These are phyloP conservation scores for Elongisporangium prolatum DNA, from an alignment of 352 stramenopile species.

Conservation along the genomic window DNA sequence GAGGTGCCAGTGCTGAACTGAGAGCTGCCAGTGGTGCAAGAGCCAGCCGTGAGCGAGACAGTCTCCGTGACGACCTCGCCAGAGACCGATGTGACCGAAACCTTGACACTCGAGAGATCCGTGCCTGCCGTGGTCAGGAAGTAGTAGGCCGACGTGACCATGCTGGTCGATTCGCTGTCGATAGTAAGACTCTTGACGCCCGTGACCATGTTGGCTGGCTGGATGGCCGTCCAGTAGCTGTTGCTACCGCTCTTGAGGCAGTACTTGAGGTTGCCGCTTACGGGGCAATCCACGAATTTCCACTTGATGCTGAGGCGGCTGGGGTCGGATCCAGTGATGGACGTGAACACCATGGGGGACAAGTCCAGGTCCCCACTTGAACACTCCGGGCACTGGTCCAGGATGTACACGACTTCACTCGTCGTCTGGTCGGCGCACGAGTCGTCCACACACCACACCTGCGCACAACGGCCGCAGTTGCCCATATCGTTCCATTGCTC, in stretches of 20 bases:
- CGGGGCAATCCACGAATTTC: constrained; percentile 66
- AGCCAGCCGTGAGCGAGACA: constrained; percentile 40
- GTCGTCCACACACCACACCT: constrained; percentile 56
- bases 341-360: constrained; percentile 60
- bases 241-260: constrained; percentile 67
- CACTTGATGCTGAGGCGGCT: constrained; percentile 53
- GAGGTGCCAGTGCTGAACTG: constrained; percentile 29
- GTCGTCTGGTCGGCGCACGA: constrained; percentile 40
- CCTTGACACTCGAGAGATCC: constrained; percentile 34
- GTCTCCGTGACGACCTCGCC: constrained; percentile 51
- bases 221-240: constrained; percentile 53
- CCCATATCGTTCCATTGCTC: constrained; percentile 45
- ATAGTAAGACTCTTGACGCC: constrained; percentile 51
- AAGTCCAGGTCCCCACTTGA: constrained; percentile 61
- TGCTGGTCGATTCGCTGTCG: constrained; percentile 41
- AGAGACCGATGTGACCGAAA: constrained; percentile 48
- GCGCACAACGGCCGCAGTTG: constrained; percentile 54
- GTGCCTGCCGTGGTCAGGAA: constrained; percentile 24
- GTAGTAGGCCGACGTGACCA: constrained; percentile 67
- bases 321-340: constrained; percentile 57
- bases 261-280: constrained; percentile 47
- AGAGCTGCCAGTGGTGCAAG: constrained; percentile 33
- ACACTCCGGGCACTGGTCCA: constrained; percentile 73
- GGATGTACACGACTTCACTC: constrained; percentile 55
- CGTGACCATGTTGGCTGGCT: constrained; percentile 49